phyloP scores from a whole-genome alignment of 2,329 filamentous ascomycete genomes.

The Hymenoscyphus salicellus region DNA sequence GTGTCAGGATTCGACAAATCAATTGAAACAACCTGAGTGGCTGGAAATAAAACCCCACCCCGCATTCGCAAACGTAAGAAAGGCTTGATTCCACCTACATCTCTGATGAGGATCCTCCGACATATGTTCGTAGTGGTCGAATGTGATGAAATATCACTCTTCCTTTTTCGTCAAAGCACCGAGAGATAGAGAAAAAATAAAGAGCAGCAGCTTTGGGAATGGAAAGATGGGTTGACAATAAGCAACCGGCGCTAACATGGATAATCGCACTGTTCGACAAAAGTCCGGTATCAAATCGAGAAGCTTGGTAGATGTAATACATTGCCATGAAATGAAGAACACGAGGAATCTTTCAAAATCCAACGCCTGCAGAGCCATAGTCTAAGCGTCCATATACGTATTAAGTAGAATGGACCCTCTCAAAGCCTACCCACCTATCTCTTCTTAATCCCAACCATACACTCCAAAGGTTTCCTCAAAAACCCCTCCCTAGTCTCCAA shows the following conservation, averaged over 20 bases:
- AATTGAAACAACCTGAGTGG: background rate
- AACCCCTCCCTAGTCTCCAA: constrained; percentile 81
- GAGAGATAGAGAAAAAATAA: too few relatives aligned
- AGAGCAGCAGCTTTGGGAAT: too few relatives aligned
- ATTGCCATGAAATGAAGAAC: too few relatives aligned
- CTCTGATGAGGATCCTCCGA: background rate
- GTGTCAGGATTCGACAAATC: background rate
- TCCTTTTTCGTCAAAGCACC: too few relatives aligned
- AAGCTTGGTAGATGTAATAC: too few relatives aligned
- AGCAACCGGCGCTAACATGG: too few relatives aligned
- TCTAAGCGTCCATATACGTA: background rate
- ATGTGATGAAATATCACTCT: too few relatives aligned
- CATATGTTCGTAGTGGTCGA: background rate
- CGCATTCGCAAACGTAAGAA: background rate
- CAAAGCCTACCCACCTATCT: constrained; percentile 9
- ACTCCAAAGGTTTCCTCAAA: constrained; percentile 70
- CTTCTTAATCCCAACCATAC: constrained; percentile 53
- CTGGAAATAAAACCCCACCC: background rate
- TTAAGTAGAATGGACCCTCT: background rate
- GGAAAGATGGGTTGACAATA: too few relatives aligned
- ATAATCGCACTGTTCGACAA: too few relatives aligned
- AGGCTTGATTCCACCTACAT: background rate
- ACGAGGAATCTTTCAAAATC: too few relatives aligned
- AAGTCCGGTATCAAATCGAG: too few relatives aligned
- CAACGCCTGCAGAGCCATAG: background rate